A percentile compares a stretch with the other conserved stretches of the same genome.
These are phyloP conservation scores for Gonium pectorale DNA, from an alignment of 139 green algal genomes.

Conservation along the genomic window DNA sequence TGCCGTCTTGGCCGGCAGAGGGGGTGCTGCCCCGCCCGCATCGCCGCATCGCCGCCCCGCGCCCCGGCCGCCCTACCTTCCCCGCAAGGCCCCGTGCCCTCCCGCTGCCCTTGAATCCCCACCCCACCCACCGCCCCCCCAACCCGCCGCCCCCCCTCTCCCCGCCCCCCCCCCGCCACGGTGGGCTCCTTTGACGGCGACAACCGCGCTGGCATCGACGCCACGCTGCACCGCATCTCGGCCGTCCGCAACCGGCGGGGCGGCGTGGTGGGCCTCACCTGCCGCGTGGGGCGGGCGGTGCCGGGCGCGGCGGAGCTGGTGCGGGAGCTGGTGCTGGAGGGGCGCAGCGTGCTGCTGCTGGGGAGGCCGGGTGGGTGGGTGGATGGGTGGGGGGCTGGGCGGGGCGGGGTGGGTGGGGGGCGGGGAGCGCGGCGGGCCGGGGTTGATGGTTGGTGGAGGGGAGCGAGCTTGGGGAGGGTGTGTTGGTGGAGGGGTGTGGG, in stretches of 20 bases:
- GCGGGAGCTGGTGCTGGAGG: constrained; percentile 51
- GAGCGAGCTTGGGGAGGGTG: no score
- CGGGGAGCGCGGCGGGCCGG: no score
- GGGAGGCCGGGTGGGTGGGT: constrained; percentile 33
- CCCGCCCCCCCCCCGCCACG: constrained; percentile 19
- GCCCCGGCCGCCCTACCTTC: no score
- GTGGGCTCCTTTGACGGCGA: constrained; percentile 80
- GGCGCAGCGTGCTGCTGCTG: constrained; percentile 64
- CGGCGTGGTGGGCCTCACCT: constrained; percentile 82
- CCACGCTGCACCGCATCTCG: constrained; percentile 89
- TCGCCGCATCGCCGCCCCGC: no score
- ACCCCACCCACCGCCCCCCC: background rate
- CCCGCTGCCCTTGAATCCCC: no score
- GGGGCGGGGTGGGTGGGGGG: no score
- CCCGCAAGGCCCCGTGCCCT: no score
- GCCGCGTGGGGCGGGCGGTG: constrained; percentile 78
- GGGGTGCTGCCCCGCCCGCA: no score
- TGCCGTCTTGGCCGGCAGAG: no score
- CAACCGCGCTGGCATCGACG: constrained; percentile 87
- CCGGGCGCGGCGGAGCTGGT: constrained; percentile 69
- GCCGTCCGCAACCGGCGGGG: constrained; percentile 79
- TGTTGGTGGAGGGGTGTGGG: no score
- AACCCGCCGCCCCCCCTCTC: background rate
- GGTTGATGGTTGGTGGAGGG: no score
- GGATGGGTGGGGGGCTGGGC: no score